These are phyloP conservation scores for Termitomyces sp. DNA, from an alignment of 768 basidiomycete species.

Conservation along the genomic window DNA sequence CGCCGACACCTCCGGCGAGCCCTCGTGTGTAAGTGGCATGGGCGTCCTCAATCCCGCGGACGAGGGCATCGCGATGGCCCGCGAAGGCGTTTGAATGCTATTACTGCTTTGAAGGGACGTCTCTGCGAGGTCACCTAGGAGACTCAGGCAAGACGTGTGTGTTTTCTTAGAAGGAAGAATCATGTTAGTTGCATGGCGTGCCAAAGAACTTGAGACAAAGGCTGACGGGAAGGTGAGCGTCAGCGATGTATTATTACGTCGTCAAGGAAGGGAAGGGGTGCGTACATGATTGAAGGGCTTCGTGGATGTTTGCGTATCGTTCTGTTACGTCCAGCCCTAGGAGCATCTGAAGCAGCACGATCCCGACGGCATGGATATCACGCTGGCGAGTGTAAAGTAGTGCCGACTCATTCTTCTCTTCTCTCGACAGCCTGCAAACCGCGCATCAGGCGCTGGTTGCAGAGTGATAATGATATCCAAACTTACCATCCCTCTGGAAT, in stretches of 20 bases:
- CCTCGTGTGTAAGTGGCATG: conserved; percentile 30
- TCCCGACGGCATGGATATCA: conserved; percentile 79
- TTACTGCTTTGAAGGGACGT: conserved; percentile 23
- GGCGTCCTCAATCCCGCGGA: conserved; percentile 45
- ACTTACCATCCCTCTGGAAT: conserved; percentile 42
- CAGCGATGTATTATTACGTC: neutral
- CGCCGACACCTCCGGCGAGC: conserved; percentile 66
- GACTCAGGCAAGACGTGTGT: conserved; percentile 46
- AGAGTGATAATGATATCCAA: neutral
- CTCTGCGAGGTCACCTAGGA: conserved; percentile 55
- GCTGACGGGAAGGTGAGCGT: conserved; percentile 28
- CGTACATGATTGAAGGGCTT: conserved; percentile 55
- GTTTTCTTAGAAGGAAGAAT: conserved; percentile 53
- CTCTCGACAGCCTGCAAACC: conserved; percentile 61
- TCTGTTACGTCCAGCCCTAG: conserved; percentile 66
- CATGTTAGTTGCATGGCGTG: conserved; percentile 54
- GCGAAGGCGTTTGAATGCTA: conserved; percentile 14
- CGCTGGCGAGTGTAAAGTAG: conserved; percentile 66
- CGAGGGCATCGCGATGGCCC: conserved; percentile 21
- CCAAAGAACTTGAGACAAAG: conserved; percentile 44
- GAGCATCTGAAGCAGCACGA: conserved; percentile 82
- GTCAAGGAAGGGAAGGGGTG: neutral
- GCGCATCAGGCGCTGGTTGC: neutral
- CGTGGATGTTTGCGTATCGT: conserved; percentile 47
- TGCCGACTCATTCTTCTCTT: conserved; percentile 75